A percentile compares a stretch with the other conserved stretches of the same genome.
Conservation (phyloP, 2,329 filamentous ascomycete genomes). For the Botrytis paeoniae region DNA sequence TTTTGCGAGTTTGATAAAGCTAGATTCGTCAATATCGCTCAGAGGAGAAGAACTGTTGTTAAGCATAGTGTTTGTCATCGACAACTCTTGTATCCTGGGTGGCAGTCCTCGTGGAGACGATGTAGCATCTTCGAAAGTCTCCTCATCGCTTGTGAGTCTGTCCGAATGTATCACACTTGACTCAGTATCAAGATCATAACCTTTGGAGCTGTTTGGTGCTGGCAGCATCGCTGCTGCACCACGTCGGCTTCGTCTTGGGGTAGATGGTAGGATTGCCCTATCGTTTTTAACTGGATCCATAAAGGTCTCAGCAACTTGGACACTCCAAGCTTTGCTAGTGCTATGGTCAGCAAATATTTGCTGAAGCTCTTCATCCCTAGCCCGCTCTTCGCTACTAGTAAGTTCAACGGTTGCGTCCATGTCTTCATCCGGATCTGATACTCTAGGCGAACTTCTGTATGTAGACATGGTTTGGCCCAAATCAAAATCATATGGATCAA, state of each 20-base stretch:
- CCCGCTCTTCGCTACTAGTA: slow-evolving; percentile 16
- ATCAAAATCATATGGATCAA: slow-evolving; percentile 25
- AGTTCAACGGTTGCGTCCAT: slow-evolving; percentile 15
- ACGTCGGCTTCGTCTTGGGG: slow-evolving; percentile 18
- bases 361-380: slow-evolving; percentile 9
- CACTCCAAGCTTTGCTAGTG: not conserved
- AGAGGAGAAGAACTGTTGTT: slow-evolving; percentile 24
- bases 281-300: not conserved
- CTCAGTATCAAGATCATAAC: slow-evolving; percentile 47
- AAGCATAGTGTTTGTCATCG: not conserved
- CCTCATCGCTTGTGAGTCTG: slow-evolving; percentile 21
- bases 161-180: slow-evolving; percentile 43
- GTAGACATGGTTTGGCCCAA: slow-evolving; percentile 25
- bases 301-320: not conserved
- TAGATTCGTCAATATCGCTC: slow-evolving; percentile 34
- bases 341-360: not conserved
- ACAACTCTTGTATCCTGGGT: not conserved
- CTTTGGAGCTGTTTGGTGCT: slow-evolving; percentile 16
- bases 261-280: slow-evolving; percentile 7
- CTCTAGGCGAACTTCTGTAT: slow-evolving; percentile 21
- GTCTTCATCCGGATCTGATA: not conserved
- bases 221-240: slow-evolving; percentile 3
- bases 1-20: slow-evolving; percentile 29
- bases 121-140: slow-evolving; percentile 33
- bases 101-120: slow-evolving; percentile 27